These are phyloP conservation scores for Starmerella potacharoeniae DNA, from an alignment of 805 yeast species.

Conservation along the genomic window DNA sequence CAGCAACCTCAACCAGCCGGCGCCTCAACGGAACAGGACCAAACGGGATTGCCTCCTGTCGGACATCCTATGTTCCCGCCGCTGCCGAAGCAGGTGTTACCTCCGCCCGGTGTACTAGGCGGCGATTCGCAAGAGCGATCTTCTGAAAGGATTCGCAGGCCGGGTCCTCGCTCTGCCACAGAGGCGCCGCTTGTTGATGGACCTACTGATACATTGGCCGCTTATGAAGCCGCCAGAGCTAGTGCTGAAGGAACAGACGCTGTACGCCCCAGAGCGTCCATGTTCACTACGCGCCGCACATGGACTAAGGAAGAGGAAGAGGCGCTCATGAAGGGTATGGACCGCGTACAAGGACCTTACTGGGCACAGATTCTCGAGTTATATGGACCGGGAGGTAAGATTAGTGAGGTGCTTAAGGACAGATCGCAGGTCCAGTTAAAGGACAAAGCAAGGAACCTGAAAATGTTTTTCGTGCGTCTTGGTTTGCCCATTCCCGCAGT, in stretches of 20 bases:
- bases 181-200: conserved; percentile 7
- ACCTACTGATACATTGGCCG: conserved; percentile 21
- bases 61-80: conserved; percentile 21
- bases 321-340: conserved; percentile 70
- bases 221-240: conserved; percentile 24
- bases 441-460: conserved; percentile 95
- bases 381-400: conserved; percentile 89
- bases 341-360: conserved; percentile 68
- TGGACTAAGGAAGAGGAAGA: conserved; percentile 88
- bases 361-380: conserved; percentile 85
- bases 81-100: conserved; percentile 18
- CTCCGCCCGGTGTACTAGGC: conserved; percentile 5
- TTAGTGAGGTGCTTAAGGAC: conserved; percentile 72
- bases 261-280: conserved; percentile 18
- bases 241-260: conserved; percentile 22
- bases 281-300: conserved; percentile 40
- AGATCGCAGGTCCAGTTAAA: conserved; percentile 86
- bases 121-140: background rate
- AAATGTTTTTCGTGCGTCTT: conserved; percentile 67
- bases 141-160: conserved; percentile 4
- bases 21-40: background rate
- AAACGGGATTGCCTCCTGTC: conserved; percentile 6
- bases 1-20: background rate
- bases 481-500: conserved; percentile 72
- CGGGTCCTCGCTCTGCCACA: conserved; percentile 8